Percentiles rank a stretch among this genome's conserved stretches.
phyloP scores from a whole-genome alignment of 2,329 filamentous ascomycete species.

The Trichoderma sp. region DNA sequence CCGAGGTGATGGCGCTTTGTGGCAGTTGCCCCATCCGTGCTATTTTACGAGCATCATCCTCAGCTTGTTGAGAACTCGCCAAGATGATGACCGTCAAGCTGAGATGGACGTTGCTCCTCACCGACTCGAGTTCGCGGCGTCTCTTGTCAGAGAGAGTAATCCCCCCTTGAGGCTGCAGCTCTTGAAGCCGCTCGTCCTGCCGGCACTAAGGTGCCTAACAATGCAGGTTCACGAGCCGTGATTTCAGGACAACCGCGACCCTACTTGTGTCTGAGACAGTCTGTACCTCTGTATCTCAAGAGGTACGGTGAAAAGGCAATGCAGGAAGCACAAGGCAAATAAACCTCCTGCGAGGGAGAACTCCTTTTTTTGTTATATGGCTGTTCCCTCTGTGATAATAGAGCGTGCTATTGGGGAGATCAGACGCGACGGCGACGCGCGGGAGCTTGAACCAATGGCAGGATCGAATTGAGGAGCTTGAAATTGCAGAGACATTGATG shows the following conservation, averaged over 20 bases:
- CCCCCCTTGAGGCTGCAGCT: constrained; percentile 12
- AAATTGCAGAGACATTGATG: neutral
- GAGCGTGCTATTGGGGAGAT: neutral
- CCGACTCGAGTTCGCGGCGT: neutral
- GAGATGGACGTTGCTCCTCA: neutral
- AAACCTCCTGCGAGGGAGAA: neutral
- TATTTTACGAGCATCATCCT: neutral
- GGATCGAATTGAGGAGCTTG: neutral
- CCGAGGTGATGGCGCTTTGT: neutral
- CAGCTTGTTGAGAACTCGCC: neutral
- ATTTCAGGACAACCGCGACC: constrained; percentile 7
- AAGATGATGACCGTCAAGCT: too few species aligned
- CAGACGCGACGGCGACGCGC: constrained; percentile 6
- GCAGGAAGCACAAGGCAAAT: too few species aligned
- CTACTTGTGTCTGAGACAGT: constrained; percentile 17
- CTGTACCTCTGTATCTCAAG: neutral
- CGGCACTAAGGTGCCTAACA: neutral
- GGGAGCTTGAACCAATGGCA: constrained; percentile 2
- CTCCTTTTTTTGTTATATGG: neutral
- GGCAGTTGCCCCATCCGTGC: neutral
- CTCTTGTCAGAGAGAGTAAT: neutral
- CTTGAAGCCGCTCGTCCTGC: neutral
- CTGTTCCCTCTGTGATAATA: neutral
- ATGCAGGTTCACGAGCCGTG: constrained; percentile 10
- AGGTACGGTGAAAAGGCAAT: too few species aligned